Conservation (phyloP, 768 basidiomycete species). For the Trametes cingulata region DNA sequence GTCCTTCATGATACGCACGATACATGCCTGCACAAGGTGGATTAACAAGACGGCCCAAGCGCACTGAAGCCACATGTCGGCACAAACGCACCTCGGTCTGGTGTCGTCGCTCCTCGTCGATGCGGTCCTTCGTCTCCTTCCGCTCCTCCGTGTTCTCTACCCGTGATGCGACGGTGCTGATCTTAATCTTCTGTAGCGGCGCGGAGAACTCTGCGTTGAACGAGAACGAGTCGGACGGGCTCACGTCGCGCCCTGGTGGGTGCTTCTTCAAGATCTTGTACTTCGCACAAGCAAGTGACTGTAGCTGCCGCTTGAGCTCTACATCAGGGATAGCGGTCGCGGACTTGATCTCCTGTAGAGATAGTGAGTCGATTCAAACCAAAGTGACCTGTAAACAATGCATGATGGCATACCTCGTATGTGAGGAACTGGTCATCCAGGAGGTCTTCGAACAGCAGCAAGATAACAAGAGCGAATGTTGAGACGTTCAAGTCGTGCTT, state of each 20-base stretch:
- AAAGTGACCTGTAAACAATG: background rate
- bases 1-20: conserved; percentile 98
- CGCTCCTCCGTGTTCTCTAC: conserved; percentile 87
- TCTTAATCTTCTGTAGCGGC: conserved; percentile 89
- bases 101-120: conserved; percentile 90
- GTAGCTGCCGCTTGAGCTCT: conserved; percentile 90
- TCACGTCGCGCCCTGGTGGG: conserved; percentile 84
- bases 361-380: no score
- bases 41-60: background rate
- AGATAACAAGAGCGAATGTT: conserved; percentile 83
- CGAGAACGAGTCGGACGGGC: conserved; percentile 75
- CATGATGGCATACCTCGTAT: conserved; percentile 58
- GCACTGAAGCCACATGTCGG: background rate
- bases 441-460: conserved; percentile 82
- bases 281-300: conserved; percentile 94
- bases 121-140: conserved; percentile 84
- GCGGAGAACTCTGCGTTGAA: conserved; percentile 85
- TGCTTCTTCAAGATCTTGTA: conserved; percentile 90
- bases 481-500: conserved; percentile 92
- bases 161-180: conserved; percentile 83
- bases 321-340: conserved; percentile 71
- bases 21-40: conserved; percentile 69
- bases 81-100: conserved; percentile 74
- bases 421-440: conserved; percentile 68
- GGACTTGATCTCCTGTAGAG: conserved; percentile 76